A percentile compares a stretch with the other conserved stretches of the same genome.
Evolutionary conservation across 1,139 yeast genomes (phyloP).

Genomic region (Tardiomyces depauwii): DNA sequence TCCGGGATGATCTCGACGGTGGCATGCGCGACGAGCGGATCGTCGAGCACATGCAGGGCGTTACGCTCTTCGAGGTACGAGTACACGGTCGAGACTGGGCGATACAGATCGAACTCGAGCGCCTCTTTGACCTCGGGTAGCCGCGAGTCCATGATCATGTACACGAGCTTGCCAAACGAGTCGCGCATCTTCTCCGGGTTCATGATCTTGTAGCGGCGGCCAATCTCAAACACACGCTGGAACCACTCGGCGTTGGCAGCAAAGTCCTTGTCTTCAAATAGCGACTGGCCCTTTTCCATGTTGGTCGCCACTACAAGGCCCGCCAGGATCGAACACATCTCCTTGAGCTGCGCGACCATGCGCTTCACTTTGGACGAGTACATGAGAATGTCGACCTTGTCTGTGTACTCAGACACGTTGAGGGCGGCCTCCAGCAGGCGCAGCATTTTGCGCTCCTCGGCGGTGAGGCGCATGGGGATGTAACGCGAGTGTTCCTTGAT

Average conservation of each 20-base stretch:
- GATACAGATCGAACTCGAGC: conserved; percentile 60
- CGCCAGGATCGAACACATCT: conserved; percentile 61
- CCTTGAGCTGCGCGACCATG: conserved; percentile 55
- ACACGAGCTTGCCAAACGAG: conserved; percentile 62
- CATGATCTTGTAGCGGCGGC: conserved; percentile 68
- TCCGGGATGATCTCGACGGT: conserved; percentile 52
- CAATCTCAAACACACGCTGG: conserved; percentile 55
- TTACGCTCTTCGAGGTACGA: conserved; percentile 33
- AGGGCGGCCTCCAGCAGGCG: conserved; percentile 58
- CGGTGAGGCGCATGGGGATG: conserved; percentile 54
- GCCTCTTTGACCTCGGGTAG: conserved; percentile 54
- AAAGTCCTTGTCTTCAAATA: conserved; percentile 53
- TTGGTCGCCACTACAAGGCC: conserved; percentile 66
- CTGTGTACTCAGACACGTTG: conserved; percentile 65
- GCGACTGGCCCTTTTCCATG: conserved; percentile 50
- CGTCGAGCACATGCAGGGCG: conserved; percentile 39
- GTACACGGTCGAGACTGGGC: conserved; percentile 54
- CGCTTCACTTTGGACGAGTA: conserved; percentile 54
- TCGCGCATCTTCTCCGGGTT: conserved; percentile 70
- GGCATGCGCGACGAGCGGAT: conserved; percentile 46
- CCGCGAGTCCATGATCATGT: conserved; percentile 72
- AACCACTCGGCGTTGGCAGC: conserved; percentile 60
- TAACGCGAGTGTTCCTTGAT: conserved; percentile 39
- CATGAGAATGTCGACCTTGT: conserved; percentile 54
- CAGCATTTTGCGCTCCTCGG: conserved; percentile 54